Base-by-base conservation (phyloP, 2,329 filamentous ascomycete species). In the Trichoderma sp. region DNA sequence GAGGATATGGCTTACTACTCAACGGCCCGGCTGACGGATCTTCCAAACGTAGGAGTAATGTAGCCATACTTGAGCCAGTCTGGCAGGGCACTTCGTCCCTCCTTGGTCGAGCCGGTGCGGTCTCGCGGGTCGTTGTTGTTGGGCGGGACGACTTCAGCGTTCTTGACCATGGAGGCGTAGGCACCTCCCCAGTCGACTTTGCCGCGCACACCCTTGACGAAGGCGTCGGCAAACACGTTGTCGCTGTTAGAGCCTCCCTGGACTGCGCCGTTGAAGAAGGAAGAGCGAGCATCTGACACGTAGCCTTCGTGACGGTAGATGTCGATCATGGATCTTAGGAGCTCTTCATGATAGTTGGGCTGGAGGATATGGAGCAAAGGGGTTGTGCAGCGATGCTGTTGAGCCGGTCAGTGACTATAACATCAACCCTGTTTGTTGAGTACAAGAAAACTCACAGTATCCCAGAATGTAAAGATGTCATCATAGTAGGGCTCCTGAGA, bases 161-260 rank as follows among this genome's bases (percentile, higher is more conserved):
- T 84, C 52, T 85, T 88, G 9, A 85, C 77, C 87, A 90, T 88
- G 54, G 88, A 86, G 5, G 79, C 76, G 69, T 85, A 88, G 4
- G 81, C 87, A 62, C 85, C 83, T 3, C 79, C 76, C 89, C 89
- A 92, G 74, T 91, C 79, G 50, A 92, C 78, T 4, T 77, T 77
- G 5, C 86, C 87, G 14, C 82, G 79, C 3, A 91, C 82, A 0
- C 88, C 87, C 73, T 91, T 91, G 34, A 90, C 82, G 67, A 85
- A 91, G 0, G 89, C 89, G 71, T 92, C 89, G 2, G 89, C 89
- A 17, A 92, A 82, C 4, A 92, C 83, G 64, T 89, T 91, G 72
- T 92, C 89, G 4, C 85, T 84, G 70, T 91, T 91, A 14, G 84
- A 88, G 7, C 89, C 89, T 12, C 88, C 89, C 72, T 91, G 89